Evolutionary conservation across 139 green algal genomes (phyloP), one percentile per base, ranked within the genome.

Genomic region (Chlamydomonas schloesseri): DNA sequence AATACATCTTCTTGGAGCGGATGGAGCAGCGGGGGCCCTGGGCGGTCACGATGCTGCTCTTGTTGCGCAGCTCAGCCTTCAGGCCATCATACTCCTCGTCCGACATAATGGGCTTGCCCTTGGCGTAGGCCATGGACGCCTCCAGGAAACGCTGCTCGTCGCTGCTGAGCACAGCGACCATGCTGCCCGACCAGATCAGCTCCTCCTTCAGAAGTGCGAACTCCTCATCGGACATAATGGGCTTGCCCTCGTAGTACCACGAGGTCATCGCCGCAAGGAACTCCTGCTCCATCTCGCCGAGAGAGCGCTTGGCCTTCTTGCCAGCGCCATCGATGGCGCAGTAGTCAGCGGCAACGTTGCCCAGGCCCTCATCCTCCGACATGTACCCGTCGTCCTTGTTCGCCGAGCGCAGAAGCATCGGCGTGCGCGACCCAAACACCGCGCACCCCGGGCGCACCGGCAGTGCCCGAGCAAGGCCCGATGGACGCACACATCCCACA

Each of bases 61-160:
- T 90, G 21, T 76, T 83, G 76, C 91, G 93, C 11, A 98, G 92
- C 78, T 95, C 50, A 1, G 71, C 77, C 83, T 97, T 97, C 24
- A 99, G 94, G 0, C 78, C 82, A 57, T 99, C 95, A 55, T 95
- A 99, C 29, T 98, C 95, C 31, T 94, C 92, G 84, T 99, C 96
- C 3, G 69, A 87, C 90, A 99, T 88, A 69, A 98, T 94, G 21
- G 94, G 92, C 76, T 95, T 94, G 82, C 95, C 95, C 33, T 47
- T 84, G 36, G 82, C 68, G 84, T 94, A 97, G 0, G 94, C 94
- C 81, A 93, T 87, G 5, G 90, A 92, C 0, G 96, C 96, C 83
- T 98, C 95, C 79, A 99, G 91, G 90, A 98, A 99, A 15, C 80
- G 87, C 91, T 96, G 92, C 94, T 99, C 96, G 28, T 95, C 92